phyloP scores from a whole-genome alignment of 2,329 filamentous ascomycete species.

The Cercospora nicotianae region DNA sequence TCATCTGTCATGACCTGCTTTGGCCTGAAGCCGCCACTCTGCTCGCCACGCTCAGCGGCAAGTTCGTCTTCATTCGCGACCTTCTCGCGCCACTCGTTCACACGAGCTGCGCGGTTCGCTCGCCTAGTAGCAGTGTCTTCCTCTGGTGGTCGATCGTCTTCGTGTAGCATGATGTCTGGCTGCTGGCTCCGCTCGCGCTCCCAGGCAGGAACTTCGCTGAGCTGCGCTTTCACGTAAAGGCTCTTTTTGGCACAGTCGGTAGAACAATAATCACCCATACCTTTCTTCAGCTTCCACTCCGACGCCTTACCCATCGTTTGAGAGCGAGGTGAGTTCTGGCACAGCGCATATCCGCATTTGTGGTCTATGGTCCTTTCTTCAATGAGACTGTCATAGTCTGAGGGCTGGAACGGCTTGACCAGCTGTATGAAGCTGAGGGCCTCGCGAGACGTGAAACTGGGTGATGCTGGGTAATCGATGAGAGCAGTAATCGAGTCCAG shows the following conservation, averaged over 20 bases:
- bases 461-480: slow-evolving; percentile 60
- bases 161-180: slow-evolving; percentile 44
- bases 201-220: slow-evolving; percentile 83
- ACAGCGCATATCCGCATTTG: slow-evolving; percentile 82
- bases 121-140: slow-evolving; percentile 26
- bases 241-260: slow-evolving; percentile 74
- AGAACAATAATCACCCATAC: slow-evolving; percentile 85
- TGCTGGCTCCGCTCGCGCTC: slow-evolving; percentile 60
- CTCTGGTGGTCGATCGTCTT: slow-evolving; percentile 33
- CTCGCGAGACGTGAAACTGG: slow-evolving; percentile 58
- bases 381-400: slow-evolving; percentile 85
- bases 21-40: slow-evolving; percentile 31
- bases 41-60: slow-evolving; percentile 48
- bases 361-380: slow-evolving; percentile 83
- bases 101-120: slow-evolving; percentile 37
- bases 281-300: slow-evolving; percentile 68
- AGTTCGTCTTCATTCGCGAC: slow-evolving; percentile 40
- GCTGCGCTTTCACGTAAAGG: slow-evolving; percentile 83
- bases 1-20: slow-evolving; percentile 37
- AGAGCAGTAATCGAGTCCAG: slow-evolving; percentile 70
- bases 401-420: slow-evolving; percentile 74
- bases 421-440: slow-evolving; percentile 63
- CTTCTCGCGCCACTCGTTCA: slow-evolving; percentile 36
- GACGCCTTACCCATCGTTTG: slow-evolving; percentile 51
- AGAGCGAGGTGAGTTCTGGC: slow-evolving; percentile 60